These are phyloP conservation scores for Elongisporangium anandrum DNA, from an alignment of 352 stramenopile genomes.

Conservation along the genomic window DNA sequence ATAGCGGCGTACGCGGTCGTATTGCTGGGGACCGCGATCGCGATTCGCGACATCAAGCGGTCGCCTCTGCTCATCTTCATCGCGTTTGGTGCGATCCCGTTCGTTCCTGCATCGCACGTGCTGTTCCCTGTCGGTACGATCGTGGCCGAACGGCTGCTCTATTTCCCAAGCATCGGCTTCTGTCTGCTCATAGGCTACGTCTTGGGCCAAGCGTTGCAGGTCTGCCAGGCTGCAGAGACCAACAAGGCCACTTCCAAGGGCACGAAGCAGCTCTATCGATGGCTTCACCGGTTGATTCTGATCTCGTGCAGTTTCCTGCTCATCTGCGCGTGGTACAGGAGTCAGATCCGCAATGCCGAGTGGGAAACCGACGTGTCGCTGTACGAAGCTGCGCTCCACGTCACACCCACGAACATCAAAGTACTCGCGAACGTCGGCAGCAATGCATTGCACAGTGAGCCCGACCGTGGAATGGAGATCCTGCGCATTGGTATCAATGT, in stretches of 20 bases:
- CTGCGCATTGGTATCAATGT: slow-evolving; percentile 11
- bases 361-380: slow-evolving; percentile 35
- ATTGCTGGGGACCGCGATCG: slow-evolving; percentile 11
- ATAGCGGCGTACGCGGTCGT: slow-evolving; percentile 42
- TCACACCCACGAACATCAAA: slow-evolving; percentile 49
- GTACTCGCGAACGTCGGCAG: slow-evolving; percentile 46
- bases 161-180: slow-evolving; percentile 72
- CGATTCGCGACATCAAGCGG: slow-evolving; percentile 6
- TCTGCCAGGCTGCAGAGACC: background rate
- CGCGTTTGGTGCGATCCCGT: slow-evolving; percentile 61
- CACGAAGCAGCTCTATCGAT: background rate
- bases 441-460: slow-evolving; percentile 21
- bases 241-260: background rate
- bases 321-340: slow-evolving; percentile 13
- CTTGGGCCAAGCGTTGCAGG: slow-evolving; percentile 10
- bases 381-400: slow-evolving; percentile 27
- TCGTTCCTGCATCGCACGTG: slow-evolving; percentile 77
- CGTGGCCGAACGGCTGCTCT: slow-evolving; percentile 79
- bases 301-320: slow-evolving; percentile 10
- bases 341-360: slow-evolving; percentile 30
- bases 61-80: slow-evolving; percentile 34
- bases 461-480: slow-evolving; percentile 10
- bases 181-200: slow-evolving; percentile 35
- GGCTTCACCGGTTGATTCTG: slow-evolving; percentile 6
- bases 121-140: slow-evolving; percentile 84